phyloP scores from a whole-genome alignment of 108 stramenopile genomes.

The Heterococcus sp. region DNA sequence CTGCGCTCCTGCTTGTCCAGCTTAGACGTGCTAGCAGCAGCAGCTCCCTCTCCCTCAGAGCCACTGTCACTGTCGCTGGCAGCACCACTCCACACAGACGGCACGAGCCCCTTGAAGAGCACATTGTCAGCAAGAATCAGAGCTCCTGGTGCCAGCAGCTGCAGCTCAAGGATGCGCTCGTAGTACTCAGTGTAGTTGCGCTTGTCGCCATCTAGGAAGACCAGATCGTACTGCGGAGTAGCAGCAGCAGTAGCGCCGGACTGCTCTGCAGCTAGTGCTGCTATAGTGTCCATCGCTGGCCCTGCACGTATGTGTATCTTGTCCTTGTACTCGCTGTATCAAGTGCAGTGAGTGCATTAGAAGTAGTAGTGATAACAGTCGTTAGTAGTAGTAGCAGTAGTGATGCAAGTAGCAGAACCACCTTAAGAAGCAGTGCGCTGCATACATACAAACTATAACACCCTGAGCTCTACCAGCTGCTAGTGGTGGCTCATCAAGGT shows the following conservation, averaged over 20 bases:
- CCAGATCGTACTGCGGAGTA: slow-evolving; percentile 17
- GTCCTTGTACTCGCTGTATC: too few relatives aligned
- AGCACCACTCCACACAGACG: neutral
- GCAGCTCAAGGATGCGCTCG: slow-evolving; percentile 14
- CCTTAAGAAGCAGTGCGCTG: too few relatives aligned
- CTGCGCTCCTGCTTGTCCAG: neutral
- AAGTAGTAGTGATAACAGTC: too few relatives aligned
- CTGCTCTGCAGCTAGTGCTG: neutral
- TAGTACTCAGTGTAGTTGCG: slow-evolving; percentile 40
- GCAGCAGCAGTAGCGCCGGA: neutral
- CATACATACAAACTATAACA: too few relatives aligned
- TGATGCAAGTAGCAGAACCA: too few relatives aligned
- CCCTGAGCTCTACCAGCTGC: too few relatives aligned
- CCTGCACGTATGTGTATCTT: neutral
- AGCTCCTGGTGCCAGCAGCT: slow-evolving; percentile 30
- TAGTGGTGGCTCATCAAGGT: too few relatives aligned
- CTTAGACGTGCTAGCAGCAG: neutral
- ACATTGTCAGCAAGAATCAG: slow-evolving; percentile 51
- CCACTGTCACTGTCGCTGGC: neutral
- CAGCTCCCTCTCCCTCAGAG: neutral
- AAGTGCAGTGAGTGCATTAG: too few relatives aligned
- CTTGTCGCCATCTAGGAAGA: slow-evolving; percentile 48
- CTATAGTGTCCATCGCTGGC: neutral
- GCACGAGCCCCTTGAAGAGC: slow-evolving; percentile 48
- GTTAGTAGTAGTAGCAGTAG: too few relatives aligned